These are phyloP conservation scores for Odontarrhena argentea DNA, from an alignment of 345 rosid genomes.

Conservation along the genomic window DNA sequence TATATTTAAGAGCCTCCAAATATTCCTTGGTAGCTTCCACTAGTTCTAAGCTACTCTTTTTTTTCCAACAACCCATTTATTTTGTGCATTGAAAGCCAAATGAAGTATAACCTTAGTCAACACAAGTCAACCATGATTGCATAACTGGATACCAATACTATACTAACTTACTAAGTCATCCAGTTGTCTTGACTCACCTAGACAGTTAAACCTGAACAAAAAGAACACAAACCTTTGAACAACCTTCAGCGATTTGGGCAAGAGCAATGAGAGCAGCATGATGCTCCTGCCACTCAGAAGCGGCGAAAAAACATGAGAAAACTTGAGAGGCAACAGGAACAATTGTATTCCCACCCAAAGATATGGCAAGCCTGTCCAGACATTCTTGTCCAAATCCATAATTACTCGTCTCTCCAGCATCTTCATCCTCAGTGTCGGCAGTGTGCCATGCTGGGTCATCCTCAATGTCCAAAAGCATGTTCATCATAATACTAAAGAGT, in stretches of 20 bases:
- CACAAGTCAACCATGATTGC: background rate
- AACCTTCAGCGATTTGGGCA: constrained; percentile 78
- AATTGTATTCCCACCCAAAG: constrained; percentile 69
- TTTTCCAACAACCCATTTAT: background rate
- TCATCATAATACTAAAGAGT: constrained; percentile 59
- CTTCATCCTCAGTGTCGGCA: constrained; percentile 63
- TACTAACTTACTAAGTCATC: background rate
- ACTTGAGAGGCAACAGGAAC: constrained; percentile 66
- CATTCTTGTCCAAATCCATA: constrained; percentile 74
- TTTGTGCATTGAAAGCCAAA: background rate
- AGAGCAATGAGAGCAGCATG: constrained; percentile 72
- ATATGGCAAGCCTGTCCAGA: constrained; percentile 63
- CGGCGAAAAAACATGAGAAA: constrained; percentile 54
- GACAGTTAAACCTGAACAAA: background rate
- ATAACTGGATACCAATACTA: background rate
- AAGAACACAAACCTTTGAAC: constrained; percentile 55
- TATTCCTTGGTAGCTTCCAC: background rate
- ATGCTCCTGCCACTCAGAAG: constrained; percentile 70
- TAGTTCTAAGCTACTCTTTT: background rate
- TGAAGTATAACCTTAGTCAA: background rate
- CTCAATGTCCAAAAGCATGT: constrained; percentile 61
- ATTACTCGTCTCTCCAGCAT: constrained; percentile 68
- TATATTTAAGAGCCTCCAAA: constrained; percentile 5
- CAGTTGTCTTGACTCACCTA: background rate
- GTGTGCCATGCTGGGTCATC: constrained; percentile 69